Evolutionary conservation across 345 rosid species (phyloP).

Genomic region (rapeseed (Brassica napus)): DNA sequence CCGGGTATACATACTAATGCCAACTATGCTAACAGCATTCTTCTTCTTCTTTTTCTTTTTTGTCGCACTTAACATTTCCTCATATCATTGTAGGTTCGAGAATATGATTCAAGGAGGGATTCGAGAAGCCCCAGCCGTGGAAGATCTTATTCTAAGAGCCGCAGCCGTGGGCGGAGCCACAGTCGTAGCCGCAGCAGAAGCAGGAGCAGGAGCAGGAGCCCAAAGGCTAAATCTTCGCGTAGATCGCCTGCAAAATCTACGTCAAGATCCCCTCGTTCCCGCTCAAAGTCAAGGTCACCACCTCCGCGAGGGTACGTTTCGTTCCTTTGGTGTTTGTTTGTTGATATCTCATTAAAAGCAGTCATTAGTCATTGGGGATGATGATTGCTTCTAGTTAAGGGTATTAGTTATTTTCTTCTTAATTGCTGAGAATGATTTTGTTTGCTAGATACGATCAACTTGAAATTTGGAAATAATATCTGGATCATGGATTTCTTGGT

Average conservation of each 20-base stretch:
- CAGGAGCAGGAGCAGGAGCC: slow-evolving; percentile 42
- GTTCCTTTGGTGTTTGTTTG: slow-evolving; percentile 7
- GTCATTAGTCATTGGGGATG: slow-evolving; percentile 18
- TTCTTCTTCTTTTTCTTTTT: not conserved
- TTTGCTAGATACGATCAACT: slow-evolving; percentile 76
- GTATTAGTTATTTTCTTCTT: not conserved
- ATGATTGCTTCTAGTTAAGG: slow-evolving; percentile 23
- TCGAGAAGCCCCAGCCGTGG: slow-evolving; percentile 84
- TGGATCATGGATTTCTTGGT: slow-evolving; percentile 87
- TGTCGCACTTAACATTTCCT: slow-evolving; percentile 7
- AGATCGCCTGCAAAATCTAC: slow-evolving; percentile 68
- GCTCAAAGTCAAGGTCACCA: slow-evolving; percentile 63
- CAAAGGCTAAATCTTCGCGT: slow-evolving; percentile 59
- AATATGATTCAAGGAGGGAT: slow-evolving; percentile 72
- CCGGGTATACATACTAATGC: slow-evolving; percentile 54
- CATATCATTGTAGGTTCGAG: slow-evolving; percentile 64
- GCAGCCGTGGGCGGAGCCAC: slow-evolving; percentile 47
- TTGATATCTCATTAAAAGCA: not conserved
- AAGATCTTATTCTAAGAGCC: slow-evolving; percentile 70
- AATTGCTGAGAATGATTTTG: slow-evolving; percentile 41
- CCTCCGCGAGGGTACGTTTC: slow-evolving; percentile 69
- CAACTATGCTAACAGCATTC: not conserved
- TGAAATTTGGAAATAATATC: slow-evolving; percentile 66
- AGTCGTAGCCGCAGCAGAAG: slow-evolving; percentile 37
- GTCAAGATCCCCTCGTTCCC: slow-evolving; percentile 64